A percentile compares a stretch with the other conserved stretches of the same genome.
These are phyloP conservation scores for Cymodocea nodosa DNA, from an alignment of 116 monocot species.

Conservation along the genomic window DNA sequence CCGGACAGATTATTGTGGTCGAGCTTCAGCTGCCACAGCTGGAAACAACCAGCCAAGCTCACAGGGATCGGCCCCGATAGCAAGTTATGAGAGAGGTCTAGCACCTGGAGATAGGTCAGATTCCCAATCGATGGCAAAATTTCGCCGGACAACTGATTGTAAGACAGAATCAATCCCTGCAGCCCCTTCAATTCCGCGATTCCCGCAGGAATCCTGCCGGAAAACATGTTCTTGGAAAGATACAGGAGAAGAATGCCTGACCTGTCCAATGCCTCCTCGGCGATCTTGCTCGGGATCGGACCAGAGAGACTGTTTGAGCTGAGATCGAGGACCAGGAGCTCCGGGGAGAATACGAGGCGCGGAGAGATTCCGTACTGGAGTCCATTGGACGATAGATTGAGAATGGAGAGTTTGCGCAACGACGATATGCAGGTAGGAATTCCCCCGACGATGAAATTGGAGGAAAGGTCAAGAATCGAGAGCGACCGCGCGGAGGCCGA, in stretches of 20 bases:
- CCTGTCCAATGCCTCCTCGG: constrained; percentile 26
- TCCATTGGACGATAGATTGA: constrained; percentile 75
- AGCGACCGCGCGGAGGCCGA: constrained; percentile 30
- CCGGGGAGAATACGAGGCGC: constrained; percentile 54
- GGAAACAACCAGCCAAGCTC: constrained; percentile 80
- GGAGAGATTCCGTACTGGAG: constrained; percentile 62
- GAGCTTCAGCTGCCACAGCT: constrained; percentile 69
- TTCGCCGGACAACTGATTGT: constrained; percentile 51
- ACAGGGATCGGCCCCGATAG: constrained; percentile 65
- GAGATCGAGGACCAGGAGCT: constrained; percentile 55
- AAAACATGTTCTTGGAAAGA: constrained; percentile 51
- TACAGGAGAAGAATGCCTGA: constrained; percentile 54
- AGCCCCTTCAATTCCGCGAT: constrained; percentile 48
- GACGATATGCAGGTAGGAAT: constrained; percentile 64
- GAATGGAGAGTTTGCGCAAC: constrained; percentile 26
- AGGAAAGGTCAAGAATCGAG: constrained; percentile 35
- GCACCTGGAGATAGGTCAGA: constrained; percentile 66
- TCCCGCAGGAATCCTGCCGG: constrained; percentile 43
- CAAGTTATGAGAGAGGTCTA: constrained; percentile 62
- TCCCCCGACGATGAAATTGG: constrained; percentile 56
- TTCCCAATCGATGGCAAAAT: constrained; percentile 71
- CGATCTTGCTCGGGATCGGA: constrained; percentile 43
- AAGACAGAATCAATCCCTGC: constrained; percentile 52
- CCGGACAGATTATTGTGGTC: constrained; percentile 83
- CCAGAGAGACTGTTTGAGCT: constrained; percentile 63